Conservation (phyloP, 257 asterid species). For the Capsicum baccatum region DNA sequence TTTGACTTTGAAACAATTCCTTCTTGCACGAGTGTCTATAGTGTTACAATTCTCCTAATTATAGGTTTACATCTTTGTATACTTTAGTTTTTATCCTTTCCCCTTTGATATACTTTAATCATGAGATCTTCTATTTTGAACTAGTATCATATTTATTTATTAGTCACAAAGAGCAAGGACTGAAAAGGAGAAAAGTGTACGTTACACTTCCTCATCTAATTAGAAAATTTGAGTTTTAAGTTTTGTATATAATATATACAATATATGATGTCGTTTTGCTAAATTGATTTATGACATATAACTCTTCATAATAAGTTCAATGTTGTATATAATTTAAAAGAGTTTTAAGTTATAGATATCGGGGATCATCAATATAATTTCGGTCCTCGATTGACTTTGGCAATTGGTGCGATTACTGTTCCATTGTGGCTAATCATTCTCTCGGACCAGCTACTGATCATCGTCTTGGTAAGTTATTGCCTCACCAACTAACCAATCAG, state of each 20-base stretch:
- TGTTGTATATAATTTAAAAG: background rate
- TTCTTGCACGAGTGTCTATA: background rate
- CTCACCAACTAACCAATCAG: too few relatives aligned
- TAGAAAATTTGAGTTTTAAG: background rate
- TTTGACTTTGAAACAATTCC: constrained; percentile 12
- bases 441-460: too few relatives aligned
- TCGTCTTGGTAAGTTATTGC: too few relatives aligned
- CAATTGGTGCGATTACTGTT: too few relatives aligned
- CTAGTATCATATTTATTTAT: background rate
- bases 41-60: background rate
- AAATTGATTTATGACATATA: background rate
- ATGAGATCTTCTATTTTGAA: background rate
- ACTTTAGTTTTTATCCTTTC: background rate
- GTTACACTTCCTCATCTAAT: too few relatives aligned
- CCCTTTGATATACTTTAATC: constrained; percentile 3
- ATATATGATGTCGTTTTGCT: background rate
- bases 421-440: too few relatives aligned
- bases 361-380: too few relatives aligned
- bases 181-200: too few relatives aligned
- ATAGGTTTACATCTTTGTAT: background rate
- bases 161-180: background rate
- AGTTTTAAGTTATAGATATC: background rate
- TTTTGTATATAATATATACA: background rate
- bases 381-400: too few relatives aligned
- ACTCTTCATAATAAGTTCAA: background rate